Evolutionary conservation across 495 filamentous ascomycete species (phyloP).

Genomic region (Daldinia loculata): DNA sequence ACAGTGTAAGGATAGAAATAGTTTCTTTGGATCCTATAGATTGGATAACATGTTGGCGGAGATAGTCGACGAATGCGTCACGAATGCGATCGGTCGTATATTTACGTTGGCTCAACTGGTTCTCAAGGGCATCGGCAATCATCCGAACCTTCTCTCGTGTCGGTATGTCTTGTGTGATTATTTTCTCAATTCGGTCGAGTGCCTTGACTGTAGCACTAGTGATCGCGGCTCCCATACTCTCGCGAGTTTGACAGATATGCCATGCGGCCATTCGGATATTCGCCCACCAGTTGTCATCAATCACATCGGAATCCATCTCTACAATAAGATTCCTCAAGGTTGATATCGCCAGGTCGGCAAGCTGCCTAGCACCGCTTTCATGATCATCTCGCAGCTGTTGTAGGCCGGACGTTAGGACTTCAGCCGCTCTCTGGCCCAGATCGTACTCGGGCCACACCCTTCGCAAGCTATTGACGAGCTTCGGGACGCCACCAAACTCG

Average conservation of each 20-base stretch:
- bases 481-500: slow-evolving; percentile 61
- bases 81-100: slow-evolving; percentile 48
- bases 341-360: slow-evolving; percentile 60
- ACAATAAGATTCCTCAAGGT: slow-evolving; percentile 56
- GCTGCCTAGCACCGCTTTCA: slow-evolving; percentile 64
- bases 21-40: slow-evolving; percentile 33
- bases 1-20: slow-evolving; percentile 65
- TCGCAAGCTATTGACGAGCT: slow-evolving; percentile 62
- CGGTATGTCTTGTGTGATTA: slow-evolving; percentile 38
- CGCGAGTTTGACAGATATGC: slow-evolving; percentile 70
- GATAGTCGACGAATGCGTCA: slow-evolving; percentile 42
- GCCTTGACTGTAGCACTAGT: slow-evolving; percentile 58
- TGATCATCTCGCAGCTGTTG: slow-evolving; percentile 60
- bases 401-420: slow-evolving; percentile 57
- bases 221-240: slow-evolving; percentile 70
- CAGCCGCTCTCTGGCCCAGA: slow-evolving; percentile 51
- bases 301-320: slow-evolving; percentile 31
- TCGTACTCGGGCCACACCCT: slow-evolving; percentile 66
- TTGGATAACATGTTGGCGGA: slow-evolving; percentile 28
- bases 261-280: slow-evolving; percentile 65
- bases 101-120: slow-evolving; percentile 32
- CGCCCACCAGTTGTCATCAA: slow-evolving; percentile 61
- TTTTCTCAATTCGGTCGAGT: slow-evolving; percentile 48
- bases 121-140: slow-evolving; percentile 39
- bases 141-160: slow-evolving; percentile 46